Conservation (phyloP, 345 rosid genomes). For the Pelargonium nanum region DNA sequence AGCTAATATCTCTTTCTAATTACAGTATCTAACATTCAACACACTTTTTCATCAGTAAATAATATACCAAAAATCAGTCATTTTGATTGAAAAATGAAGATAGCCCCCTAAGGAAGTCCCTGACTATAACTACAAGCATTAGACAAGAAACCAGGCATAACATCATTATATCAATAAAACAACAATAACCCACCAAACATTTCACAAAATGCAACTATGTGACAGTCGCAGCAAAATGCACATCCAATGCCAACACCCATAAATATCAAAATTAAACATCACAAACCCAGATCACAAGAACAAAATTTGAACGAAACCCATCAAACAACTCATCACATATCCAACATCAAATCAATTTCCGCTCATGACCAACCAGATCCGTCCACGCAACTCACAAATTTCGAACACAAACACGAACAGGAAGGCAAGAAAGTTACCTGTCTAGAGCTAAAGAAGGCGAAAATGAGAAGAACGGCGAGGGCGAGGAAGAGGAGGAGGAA, state of each 20-base stretch:
- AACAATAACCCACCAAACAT: background rate
- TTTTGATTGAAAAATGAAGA: too few species aligned
- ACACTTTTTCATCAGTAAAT: background rate
- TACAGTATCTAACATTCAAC: background rate
- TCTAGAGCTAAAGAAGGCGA: slow-evolving; percentile 29
- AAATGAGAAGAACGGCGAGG: slow-evolving; percentile 43
- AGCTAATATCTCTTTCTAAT: background rate
- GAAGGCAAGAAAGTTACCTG: slow-evolving; percentile 26
- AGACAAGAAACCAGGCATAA: background rate
- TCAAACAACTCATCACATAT: background rate
- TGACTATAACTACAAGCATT: background rate
- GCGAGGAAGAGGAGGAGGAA: slow-evolving; percentile 40
- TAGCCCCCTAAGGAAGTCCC: too few species aligned
- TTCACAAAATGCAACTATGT: background rate
- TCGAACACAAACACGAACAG: background rate
- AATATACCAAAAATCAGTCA: background rate
- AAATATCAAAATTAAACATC: background rate
- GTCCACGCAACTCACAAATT: too few species aligned
- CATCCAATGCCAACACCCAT: background rate
- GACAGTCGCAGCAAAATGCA: background rate
- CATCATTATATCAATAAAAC: background rate
- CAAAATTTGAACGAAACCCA: background rate
- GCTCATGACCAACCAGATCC: background rate
- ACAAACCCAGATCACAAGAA: background rate
- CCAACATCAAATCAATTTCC: background rate